Evolutionary conservation across 306 rosid species (phyloP).

Genomic region (Morella rubra): DNA sequence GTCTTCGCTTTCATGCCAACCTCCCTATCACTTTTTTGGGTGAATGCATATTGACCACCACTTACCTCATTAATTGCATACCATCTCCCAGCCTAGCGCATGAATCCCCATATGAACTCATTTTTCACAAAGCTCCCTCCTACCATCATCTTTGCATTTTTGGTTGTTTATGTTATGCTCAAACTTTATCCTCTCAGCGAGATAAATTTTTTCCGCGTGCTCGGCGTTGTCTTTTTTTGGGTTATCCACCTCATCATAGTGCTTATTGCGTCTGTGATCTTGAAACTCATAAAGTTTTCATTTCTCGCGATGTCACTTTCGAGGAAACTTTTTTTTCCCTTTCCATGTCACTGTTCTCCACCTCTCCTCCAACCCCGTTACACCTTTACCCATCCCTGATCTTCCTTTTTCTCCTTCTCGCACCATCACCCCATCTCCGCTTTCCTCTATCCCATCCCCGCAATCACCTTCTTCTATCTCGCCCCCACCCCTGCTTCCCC

Average conservation of each 20-base stretch:
- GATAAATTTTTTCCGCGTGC: not conserved
- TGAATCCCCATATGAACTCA: not conserved
- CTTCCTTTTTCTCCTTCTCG: too few relatives aligned
- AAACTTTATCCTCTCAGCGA: too few relatives aligned
- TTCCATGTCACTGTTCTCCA: too few relatives aligned
- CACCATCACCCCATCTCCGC: too few relatives aligned
- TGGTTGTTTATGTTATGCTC: not conserved
- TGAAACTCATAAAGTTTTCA: too few relatives aligned
- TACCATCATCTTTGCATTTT: not conserved
- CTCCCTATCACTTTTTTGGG: not conserved
- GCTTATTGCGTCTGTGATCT: not conserved
- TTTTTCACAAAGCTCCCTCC: not conserved
- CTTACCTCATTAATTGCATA: not conserved
- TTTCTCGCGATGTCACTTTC: too few relatives aligned
- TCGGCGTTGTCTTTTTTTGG: not conserved
- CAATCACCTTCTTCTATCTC: too few relatives aligned
- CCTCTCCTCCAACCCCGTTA: too few relatives aligned
- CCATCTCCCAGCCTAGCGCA: not conserved
- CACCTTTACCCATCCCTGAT: too few relatives aligned
- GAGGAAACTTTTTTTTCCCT: too few relatives aligned
- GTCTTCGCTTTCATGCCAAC: not conserved
- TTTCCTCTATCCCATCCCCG: too few relatives aligned
- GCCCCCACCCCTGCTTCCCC: too few relatives aligned
- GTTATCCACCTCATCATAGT: not conserved
- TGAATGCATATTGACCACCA: not conserved